These are phyloP conservation scores for Chenopodium quinoa DNA, from an alignment of 148 eudicot species.

Conservation along the genomic window DNA sequence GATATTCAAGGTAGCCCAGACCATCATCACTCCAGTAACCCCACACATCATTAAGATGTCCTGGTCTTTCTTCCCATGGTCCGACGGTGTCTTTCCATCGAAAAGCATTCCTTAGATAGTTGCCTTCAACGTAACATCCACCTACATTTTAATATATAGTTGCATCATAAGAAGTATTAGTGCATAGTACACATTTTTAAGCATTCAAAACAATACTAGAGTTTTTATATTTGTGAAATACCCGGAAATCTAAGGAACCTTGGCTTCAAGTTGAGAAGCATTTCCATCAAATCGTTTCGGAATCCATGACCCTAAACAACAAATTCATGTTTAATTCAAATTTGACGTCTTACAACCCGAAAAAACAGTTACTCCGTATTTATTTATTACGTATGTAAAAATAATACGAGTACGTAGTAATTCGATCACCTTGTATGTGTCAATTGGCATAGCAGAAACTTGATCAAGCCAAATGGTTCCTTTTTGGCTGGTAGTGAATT, in stretches of 20 bases:
- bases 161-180: too few relatives aligned
- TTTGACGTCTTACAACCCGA: background rate
- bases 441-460: constrained; percentile 76
- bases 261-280: constrained; percentile 74
- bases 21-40: constrained; percentile 75
- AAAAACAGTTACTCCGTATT: background rate
- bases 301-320: constrained; percentile 77
- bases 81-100: constrained; percentile 84
- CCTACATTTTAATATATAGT: constrained; percentile 32
- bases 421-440: constrained; percentile 56
- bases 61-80: constrained; percentile 79
- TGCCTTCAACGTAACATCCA: constrained; percentile 84
- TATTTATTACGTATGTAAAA: too few relatives aligned
- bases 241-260: constrained; percentile 95
- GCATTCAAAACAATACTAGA: too few relatives aligned
- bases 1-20: constrained; percentile 68
- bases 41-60: constrained; percentile 75
- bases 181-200: too few relatives aligned
- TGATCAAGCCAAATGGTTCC: constrained; percentile 88
- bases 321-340: background rate
- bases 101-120: constrained; percentile 50
- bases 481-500: constrained; percentile 54
- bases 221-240: constrained; percentile 8
- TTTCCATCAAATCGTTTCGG: constrained; percentile 60
- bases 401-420: too few relatives aligned